phyloP scores from a whole-genome alignment of 2,329 filamentous ascomycete genomes.

The Neoascochyta sp. region DNA sequence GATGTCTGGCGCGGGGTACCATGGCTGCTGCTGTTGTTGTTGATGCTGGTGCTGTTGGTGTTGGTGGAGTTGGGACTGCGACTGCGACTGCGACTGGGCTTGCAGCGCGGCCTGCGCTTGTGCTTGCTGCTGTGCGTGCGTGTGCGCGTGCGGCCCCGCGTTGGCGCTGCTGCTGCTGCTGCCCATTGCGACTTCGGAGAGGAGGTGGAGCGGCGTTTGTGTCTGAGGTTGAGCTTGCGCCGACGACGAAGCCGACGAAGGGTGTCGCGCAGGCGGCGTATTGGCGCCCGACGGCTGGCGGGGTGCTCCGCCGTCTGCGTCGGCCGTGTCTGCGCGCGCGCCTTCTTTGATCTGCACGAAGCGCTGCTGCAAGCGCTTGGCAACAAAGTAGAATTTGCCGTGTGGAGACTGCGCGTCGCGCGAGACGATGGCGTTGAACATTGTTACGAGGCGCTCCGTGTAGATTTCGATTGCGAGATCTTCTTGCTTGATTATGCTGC shows the following conservation, averaged over 20 bases:
- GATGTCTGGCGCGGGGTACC: constrained; percentile 28
- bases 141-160: constrained; percentile 7
- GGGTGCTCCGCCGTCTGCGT: constrained; percentile 21
- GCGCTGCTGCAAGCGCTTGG: constrained; percentile 45
- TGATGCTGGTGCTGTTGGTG: too few species aligned
- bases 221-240: too few species aligned
- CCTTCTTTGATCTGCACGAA: constrained; percentile 46
- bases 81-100: constrained; percentile 25
- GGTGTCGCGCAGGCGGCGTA: constrained; percentile 17
- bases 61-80: too few species aligned
- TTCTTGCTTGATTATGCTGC: constrained; percentile 48
- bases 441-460: constrained; percentile 44
- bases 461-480: constrained; percentile 47
- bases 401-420: constrained; percentile 43
- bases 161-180: constrained; percentile 21
- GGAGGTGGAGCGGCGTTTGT: constrained; percentile 38
- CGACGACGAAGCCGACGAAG: too few species aligned
- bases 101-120: constrained; percentile 23
- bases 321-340: constrained; percentile 26
- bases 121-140: constrained; percentile 19
- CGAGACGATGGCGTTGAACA: constrained; percentile 45
- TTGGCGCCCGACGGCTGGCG: constrained; percentile 15
- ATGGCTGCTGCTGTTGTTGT: constrained; percentile 21
- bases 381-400: constrained; percentile 48
- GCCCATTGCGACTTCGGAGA: constrained; percentile 41